Evolutionary conservation across 2,329 filamentous ascomycete genomes (phyloP), one percentile per base, ranked within the genome.

Genomic region (Arthrobotrys musiformis): DNA sequence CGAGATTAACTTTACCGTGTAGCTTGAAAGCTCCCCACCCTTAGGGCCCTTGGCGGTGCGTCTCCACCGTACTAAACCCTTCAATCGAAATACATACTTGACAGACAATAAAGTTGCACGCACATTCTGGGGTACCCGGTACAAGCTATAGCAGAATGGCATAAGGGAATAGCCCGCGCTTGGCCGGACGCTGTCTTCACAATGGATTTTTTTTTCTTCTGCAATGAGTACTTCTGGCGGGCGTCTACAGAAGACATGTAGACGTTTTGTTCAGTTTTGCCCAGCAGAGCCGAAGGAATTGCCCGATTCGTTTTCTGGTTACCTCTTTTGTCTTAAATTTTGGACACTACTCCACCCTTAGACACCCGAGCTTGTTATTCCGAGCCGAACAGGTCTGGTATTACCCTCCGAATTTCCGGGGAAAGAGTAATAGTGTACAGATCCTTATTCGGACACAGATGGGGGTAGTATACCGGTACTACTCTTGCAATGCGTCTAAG

Each of bases 331-430:
- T 58, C 17, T 24, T 75, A 67, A 40, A 7, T 56, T 26, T 30
- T 50, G 46, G 50, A n/a, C 60, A 37, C 46, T 56, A 46, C 40
- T 28, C 61, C 54, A 60, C 52, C 62, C 35, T 40, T n/a, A 17
- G 42, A 24, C 40, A 75, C 62, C 70, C 70, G 70, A 75, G 70
- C 63, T 68, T 75, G 70, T 75, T 68, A 75, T 75, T 62, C 70
- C 70, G 63, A 75, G 22, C 54, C 70, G 70, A 75, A 24, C 33
- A 52, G 63, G 63, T 24, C 63, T 58, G 52, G 44, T 52, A 22
- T 46, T 56, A 68, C 63, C 70, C 70, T 75, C 70, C 70, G 70
- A 50, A 52, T 68, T 75, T 75, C 70, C 70, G 70, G 70, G 70
- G 70, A 48, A 67, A 44, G 22, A 50, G 42, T 17, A 44, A 50